Conservation (phyloP, 75 land plant species). For the Selaginella moellendorffii region DNA sequence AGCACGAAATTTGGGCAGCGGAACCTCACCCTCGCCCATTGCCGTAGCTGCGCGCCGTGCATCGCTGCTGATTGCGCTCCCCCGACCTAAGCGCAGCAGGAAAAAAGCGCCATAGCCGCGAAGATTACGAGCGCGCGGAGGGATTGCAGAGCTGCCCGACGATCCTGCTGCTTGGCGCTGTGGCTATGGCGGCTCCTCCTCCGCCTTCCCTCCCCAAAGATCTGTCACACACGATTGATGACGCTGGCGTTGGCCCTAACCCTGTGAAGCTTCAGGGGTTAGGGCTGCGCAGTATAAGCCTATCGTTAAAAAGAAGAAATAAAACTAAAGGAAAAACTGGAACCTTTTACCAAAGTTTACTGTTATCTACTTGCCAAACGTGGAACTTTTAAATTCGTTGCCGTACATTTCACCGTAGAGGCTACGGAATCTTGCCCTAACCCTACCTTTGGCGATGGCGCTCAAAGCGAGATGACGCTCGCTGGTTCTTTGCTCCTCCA, state of each 20-base stretch:
- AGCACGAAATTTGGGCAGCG: background rate
- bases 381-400: too few species aligned
- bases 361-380: too few species aligned
- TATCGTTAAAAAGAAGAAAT: too few species aligned
- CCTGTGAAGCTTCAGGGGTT: background rate
- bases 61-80: background rate
- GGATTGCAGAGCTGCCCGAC: background rate
- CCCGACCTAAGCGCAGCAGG: background rate
- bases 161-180: too few species aligned
- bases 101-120: background rate
- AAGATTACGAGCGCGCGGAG: background rate
- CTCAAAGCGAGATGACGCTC: too few species aligned
- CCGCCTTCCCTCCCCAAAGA: background rate
- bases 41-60: background rate
- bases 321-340: too few species aligned
- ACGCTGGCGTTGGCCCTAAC: constrained; percentile 2
- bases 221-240: background rate
- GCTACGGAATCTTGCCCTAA: too few species aligned
- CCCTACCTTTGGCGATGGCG: too few species aligned
- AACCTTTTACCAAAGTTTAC: too few species aligned
- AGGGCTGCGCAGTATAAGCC: background rate
- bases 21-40: constrained; percentile 1
- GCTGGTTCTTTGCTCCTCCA: too few species aligned
- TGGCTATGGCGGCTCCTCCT: background rate
- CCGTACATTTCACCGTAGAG: too few species aligned